Evolutionary conservation across 1,284 basidiomycete genomes (phyloP).

Genomic region (Trametes hirsuta): DNA sequence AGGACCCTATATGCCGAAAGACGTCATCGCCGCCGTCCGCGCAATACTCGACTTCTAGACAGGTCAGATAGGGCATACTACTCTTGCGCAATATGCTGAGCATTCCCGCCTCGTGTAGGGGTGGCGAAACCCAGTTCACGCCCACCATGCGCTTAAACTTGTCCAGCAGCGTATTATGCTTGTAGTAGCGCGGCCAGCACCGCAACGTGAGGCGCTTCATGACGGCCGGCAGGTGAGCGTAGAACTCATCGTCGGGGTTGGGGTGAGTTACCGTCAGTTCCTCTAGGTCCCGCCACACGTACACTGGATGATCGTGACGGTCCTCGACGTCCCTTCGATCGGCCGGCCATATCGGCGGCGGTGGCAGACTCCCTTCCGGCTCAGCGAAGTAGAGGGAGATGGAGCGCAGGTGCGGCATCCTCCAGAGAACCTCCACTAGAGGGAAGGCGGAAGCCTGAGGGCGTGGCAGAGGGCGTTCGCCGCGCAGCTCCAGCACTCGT

Average conservation of each 20-base stretch:
- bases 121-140: background rate
- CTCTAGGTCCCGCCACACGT: constrained; percentile 2
- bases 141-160: background rate
- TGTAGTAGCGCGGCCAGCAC: constrained; percentile 9
- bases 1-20: background rate
- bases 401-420: background rate
- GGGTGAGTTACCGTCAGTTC: background rate
- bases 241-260: constrained; percentile 3
- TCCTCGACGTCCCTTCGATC: too few species aligned
- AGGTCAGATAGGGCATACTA: background rate
- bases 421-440: background rate
- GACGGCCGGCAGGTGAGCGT: background rate
- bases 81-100: background rate
- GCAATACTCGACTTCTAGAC: background rate
- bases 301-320: background rate
- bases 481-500: background rate
- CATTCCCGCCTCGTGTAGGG: background rate
- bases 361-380: background rate
- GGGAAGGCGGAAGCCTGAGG: background rate
- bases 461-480: background rate
- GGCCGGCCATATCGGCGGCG: background rate
- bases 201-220: background rate
- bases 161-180: background rate
- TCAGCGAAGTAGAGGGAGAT: background rate
- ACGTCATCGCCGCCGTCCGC: background rate